Evolutionary conservation across 768 basidiomycete genomes (phyloP), one percentile per base, ranked within the genome.

Genomic region (Termitomyces sp.): DNA sequence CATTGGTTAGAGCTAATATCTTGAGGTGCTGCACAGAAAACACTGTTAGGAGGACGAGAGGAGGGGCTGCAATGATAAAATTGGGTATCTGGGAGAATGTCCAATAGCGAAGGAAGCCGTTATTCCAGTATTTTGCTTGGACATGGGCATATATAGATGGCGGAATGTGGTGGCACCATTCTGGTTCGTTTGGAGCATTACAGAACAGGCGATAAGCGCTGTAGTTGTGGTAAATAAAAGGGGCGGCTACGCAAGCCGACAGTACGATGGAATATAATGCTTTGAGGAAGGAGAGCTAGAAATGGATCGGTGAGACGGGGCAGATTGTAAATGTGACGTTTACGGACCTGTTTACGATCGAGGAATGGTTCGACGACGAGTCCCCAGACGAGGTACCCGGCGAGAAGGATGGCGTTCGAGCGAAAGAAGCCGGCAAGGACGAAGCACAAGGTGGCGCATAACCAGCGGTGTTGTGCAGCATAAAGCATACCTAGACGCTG

Each of bases 61-160:
- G 78, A 0, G 96, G 96, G 0, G 82, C 65, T 16, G 88, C 84
- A 56, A 98, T 77, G 59, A 92, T 61, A 67, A 98, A 90, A 71
- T 98, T 97, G 47, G 97, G 97, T 2, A 93, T 64, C 70, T 99
- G 95, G 32, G 80, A 72, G 24, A 74, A 60, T 0, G 87, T 87
- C 92, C 92, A 99, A 71, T 98, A 98, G 3, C 77, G 82, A 60
- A 99, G 70, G 62, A 95, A 83, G 16, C 95, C 94, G 45, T 80
- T 74, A 67, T 89, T 78, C 97, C 96, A 99, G 70, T 98, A 98
- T 54, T 80, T 76, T 5, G 72, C 73, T 68, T 99, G 96, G 2
- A 90, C 89, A 66, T 92, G 82, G 10, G 82, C 73, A 70, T 98
- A 99, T 56, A 92, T 84, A 14, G 84, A 82, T 0, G 94, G 93